Evolutionary conservation across 2,329 filamentous ascomycete species (phyloP), one percentile per base, ranked within the genome.

Genomic region (Trematosphaeria pertusa): DNA sequence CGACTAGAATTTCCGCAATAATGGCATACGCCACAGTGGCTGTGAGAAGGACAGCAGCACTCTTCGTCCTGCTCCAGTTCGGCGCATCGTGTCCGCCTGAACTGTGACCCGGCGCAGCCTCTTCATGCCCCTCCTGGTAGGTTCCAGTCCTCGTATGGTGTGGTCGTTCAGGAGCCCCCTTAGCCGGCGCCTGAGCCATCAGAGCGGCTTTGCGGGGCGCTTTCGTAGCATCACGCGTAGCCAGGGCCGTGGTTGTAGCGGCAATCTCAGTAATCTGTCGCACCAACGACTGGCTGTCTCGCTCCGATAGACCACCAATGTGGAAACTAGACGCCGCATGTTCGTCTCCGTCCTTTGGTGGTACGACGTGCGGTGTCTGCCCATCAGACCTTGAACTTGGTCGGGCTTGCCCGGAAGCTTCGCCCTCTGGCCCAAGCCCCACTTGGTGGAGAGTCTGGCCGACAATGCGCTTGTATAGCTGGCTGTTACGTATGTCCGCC

Each of bases 21-120:
- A 97, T 78, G n/a, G 95, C 94, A 69, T 99, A 99, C 10, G 96
- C 81, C 11, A 97, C 65, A 0, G 94, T 99, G 3, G 95, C 93
- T 1, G 85, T 87, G 57, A 97, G 84, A 10, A 99, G 79, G 48
- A 99, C 93, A 36, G 97, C 78, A 2, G 91, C 82, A 78, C 91
- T 96, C 81, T 97, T 97, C 42, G 82, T 83, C 51, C 91, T 87
- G 62, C 93, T 90, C 94, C 94, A 99, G 70, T 99, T 99, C 4
- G 94, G 94, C n/a, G 94, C 94, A 72, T 99, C 94, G 63, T 99
- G 95, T 1, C 93, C 92, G 41, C 75, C 75, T 31, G 69, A 65
- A 41, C 62, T 61, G 12, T 77, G 67, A 6, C 81, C 80, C 11
- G 73, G 69, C n/a, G 70, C 71, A n/a, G 68, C 73, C 34, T 79